Evolutionary conservation across 441 rosid species (phyloP).

Genomic region (Geranium incanum): DNA sequence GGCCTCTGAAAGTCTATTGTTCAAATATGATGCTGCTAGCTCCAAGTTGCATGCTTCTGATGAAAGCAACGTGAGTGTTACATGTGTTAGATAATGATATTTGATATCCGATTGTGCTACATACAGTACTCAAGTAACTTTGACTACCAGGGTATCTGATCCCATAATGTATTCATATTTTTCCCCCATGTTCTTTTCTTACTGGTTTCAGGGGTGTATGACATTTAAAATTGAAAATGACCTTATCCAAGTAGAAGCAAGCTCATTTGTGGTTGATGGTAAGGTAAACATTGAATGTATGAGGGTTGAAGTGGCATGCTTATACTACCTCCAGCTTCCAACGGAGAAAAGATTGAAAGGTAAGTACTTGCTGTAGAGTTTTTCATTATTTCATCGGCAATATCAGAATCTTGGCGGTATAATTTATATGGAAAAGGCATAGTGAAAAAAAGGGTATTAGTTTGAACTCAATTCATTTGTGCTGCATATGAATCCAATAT

Average conservation of each 20-base stretch:
- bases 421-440: not conserved
- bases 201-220: slow-evolving; percentile 44
- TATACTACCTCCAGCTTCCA: slow-evolving; percentile 72
- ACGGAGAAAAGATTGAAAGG: slow-evolving; percentile 69
- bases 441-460: slow-evolving; percentile 3
- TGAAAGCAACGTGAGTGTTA: slow-evolving; percentile 43
- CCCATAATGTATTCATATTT: no score
- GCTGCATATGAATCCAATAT: not conserved
- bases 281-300: slow-evolving; percentile 41
- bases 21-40: slow-evolving; percentile 30
- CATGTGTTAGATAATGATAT: slow-evolving; percentile 1
- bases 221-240: slow-evolving; percentile 50
- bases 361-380: slow-evolving; percentile 23
- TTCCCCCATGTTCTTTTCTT: slow-evolving; percentile 20
- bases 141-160: no score
- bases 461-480: not conserved
- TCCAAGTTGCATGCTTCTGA: slow-evolving; percentile 35
- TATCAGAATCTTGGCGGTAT: not conserved
- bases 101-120: slow-evolving; percentile 6
- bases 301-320: slow-evolving; percentile 76
- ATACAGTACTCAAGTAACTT: not conserved
- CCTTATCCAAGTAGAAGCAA: slow-evolving; percentile 37
- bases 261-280: slow-evolving; percentile 30
- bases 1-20: slow-evolving; percentile 30
- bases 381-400: slow-evolving; percentile 1